Evolutionary conservation across 2,329 filamentous ascomycete genomes (phyloP).

Genomic region (Fusarium phyllophilum): DNA sequence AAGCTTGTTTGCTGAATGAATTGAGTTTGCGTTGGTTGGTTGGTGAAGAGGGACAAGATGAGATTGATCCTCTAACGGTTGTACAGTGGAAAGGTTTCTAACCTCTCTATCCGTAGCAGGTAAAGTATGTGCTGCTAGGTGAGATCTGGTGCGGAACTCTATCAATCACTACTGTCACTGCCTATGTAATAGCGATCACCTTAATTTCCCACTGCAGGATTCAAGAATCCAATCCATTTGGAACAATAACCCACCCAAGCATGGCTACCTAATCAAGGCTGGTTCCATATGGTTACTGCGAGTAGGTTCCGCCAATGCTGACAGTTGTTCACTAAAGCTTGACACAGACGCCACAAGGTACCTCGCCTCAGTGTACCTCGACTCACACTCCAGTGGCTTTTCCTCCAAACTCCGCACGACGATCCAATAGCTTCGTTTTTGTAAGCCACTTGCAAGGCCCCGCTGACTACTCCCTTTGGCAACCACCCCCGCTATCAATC

Average conservation of each 20-base stretch:
- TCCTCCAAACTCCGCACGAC: not conserved
- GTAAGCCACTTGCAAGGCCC: not conserved
- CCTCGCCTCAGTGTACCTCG: constrained; percentile 12
- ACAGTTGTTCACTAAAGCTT: constrained; percentile 37
- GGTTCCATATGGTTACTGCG: not conserved
- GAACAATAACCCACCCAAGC: not conserved
- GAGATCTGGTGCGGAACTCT: not conserved
- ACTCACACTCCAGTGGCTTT: not conserved
- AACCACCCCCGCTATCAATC: constrained; percentile 14
- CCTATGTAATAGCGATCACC: not conserved
- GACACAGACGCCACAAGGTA: constrained; percentile 21
- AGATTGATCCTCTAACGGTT: constrained; percentile 12
- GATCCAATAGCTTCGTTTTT: not conserved
- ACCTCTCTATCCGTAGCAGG: not conserved
- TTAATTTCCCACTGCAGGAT: constrained; percentile 5
- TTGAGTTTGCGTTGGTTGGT: constrained; percentile 18
- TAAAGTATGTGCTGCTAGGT: not conserved
- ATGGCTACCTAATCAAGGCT: not conserved
- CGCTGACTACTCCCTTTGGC: not conserved
- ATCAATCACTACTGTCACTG: not conserved
- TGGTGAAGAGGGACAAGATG: not conserved
- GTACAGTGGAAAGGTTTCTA: not conserved
- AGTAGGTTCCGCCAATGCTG: constrained; percentile 33
- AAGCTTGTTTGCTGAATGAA: constrained; percentile 2
- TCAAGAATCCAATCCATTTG: not conserved